These are phyloP conservation scores for Pulveroboletus frians DNA, from an alignment of 768 basidiomycete genomes.

Conservation along the genomic window DNA sequence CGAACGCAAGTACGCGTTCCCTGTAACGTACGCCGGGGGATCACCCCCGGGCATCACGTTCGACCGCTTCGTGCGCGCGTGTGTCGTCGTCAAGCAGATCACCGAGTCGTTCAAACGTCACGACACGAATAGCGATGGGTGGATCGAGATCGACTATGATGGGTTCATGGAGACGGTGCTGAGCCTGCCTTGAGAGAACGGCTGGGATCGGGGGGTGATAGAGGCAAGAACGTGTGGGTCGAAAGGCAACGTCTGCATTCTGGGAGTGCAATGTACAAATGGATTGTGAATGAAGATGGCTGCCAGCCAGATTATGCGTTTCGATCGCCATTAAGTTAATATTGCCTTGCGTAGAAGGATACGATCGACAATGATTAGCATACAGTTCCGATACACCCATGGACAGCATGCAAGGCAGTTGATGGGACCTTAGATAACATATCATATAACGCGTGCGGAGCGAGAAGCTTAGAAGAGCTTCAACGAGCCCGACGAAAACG, in stretches of 20 bases:
- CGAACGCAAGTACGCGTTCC: constrained; percentile 68
- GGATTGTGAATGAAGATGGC: not conserved
- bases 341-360: not conserved
- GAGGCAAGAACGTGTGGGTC: not conserved
- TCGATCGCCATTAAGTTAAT: not conserved
- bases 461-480: constrained; percentile 12
- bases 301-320: not conserved
- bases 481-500: constrained; percentile 24
- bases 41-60: constrained; percentile 65
- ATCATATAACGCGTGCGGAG: not conserved
- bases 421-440: not conserved
- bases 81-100: constrained; percentile 76
- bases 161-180: constrained; percentile 50
- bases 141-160: constrained; percentile 52
- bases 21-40: constrained; percentile 29
- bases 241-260: not conserved
- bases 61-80: constrained; percentile 83
- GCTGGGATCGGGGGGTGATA: not conserved
- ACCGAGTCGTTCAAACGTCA: constrained; percentile 63
- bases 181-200: constrained; percentile 34
- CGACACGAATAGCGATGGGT: constrained; percentile 57
- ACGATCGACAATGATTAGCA: not conserved
- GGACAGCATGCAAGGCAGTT: not conserved
- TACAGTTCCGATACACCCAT: not conserved
- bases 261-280: constrained; percentile 11